These are phyloP conservation scores for Verticillium zaregamsianum DNA, from an alignment of 2,329 filamentous ascomycete genomes.

Conservation along the genomic window DNA sequence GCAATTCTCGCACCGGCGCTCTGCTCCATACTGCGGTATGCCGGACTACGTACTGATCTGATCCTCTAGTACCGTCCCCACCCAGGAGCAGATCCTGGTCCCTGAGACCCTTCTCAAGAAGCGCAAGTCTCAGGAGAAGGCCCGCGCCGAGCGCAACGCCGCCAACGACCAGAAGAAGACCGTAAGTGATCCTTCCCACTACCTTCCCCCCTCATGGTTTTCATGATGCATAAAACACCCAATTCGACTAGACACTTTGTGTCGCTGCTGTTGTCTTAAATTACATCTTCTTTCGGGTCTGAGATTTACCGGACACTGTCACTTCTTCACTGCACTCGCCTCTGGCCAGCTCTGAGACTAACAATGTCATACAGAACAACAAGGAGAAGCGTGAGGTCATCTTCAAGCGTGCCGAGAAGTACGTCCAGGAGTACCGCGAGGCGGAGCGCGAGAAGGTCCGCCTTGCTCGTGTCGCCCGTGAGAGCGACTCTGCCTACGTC, in stretches of 20 bases:
- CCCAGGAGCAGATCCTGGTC: constrained; percentile 92
- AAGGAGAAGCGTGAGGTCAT: constrained; percentile 98
- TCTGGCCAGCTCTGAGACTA: constrained; percentile 12
- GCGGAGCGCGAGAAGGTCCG: constrained; percentile 98
- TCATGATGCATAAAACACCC: constrained; percentile 83
- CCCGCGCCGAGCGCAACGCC: constrained; percentile 80
- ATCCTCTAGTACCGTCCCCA: constrained; percentile 76
- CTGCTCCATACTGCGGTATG: constrained; percentile 59
- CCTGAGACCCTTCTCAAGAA: constrained; percentile 99
- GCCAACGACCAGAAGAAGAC: constrained; percentile 84
- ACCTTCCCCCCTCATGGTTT: constrained; percentile 15
- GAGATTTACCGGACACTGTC: constrained; percentile 46
- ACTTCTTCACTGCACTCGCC: constrained; percentile 19
- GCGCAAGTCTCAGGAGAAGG: constrained; percentile 99
- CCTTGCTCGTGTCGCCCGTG: constrained; percentile 82
- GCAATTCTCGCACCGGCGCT: constrained; percentile 91
- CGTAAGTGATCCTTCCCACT: constrained; percentile 58
- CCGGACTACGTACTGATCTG: constrained; percentile 78
- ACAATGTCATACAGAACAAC: constrained; percentile 62
- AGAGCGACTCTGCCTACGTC: constrained; percentile 90
- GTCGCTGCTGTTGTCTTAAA: constrained; percentile 93
- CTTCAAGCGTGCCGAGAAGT: constrained; percentile 99
- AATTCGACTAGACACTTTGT: constrained; percentile 81
- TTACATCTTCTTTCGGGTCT: constrained; percentile 99
- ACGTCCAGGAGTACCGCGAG: constrained; percentile 99